Base-by-base conservation (phyloP, 1,139 yeast species). In the Lizanozyma gosingica region DNA sequence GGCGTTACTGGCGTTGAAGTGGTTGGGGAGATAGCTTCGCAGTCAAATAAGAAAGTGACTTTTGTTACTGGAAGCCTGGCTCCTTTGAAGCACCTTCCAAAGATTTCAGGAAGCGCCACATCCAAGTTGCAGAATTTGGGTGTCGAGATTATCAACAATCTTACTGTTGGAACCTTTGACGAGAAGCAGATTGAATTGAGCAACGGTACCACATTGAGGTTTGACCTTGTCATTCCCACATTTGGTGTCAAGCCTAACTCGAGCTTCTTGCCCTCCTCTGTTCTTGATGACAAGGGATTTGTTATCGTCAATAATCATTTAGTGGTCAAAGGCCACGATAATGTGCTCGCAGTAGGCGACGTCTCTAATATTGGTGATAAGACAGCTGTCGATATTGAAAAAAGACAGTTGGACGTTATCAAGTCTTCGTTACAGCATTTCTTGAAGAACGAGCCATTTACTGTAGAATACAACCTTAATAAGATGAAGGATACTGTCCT, bases 1-100 rank as follows among this genome's bases (percentile, higher is more conserved):
- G 72, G 72, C 3, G 47, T 63, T 9, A 62, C 71, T 4, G 72
- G 71, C n/a, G 67, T 64, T 16, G 72, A 67, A 47, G 45, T 55
- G 4, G 62, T 65, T 4, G 68, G 66, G 3, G 72, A 66, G 42
- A 48, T 66, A 18, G 67, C 59, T 3, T 45, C 41, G 16, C 43
- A 42, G 17, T 58, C 44, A 37, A 45, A 45, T 14, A 54, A 57
- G 39, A 39, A 48, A 14, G 56, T 64, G 15, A 54, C 57, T 4
- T 52, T 66, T 34, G 59, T 51, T 43, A 54, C 65, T 11, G 67
- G 67, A 4, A 35, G 51, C 1, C 22, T 44, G 3, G 53, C 49
- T n/a, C 65, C 67, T 1, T 52, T 64, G 43, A 35, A 44, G 2
- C 38, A 39, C 1, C 41, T 52, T 2, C 50, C 52, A 4, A 37